Evolutionary conservation across 345 rosid species (phyloP), one percentile per base, ranked within the genome.

Genomic region (Theobroma cacao): DNA sequence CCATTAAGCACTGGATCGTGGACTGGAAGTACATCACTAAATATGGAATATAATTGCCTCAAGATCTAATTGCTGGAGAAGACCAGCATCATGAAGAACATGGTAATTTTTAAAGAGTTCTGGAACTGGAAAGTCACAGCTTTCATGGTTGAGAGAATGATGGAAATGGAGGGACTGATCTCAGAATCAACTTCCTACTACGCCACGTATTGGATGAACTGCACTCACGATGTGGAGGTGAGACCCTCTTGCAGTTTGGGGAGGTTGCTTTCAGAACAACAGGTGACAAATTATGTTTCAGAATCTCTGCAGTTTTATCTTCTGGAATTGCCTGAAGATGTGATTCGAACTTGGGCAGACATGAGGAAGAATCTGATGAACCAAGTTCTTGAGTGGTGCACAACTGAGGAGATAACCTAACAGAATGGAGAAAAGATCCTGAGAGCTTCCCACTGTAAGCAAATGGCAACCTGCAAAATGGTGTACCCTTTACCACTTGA

Each of bases 121-220:
- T 6, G 7, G n/a, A n/a, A n/a, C 76, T 36, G 7, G 36, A 26
- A 24, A 56, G 20, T 81, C 80, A 67, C 24, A 33, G 68, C 62
- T 82, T 63, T 61, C 59, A 41, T 45, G 77, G 80, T 59, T 79
- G 74, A 50, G 65, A 76, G 75, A 78, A 78, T 3, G 86, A 80
- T 31, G 87, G 85, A 66, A 85, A 81, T 13, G 84, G 78, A 24
- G 78, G 87, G 53, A 84, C 67, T 36, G 82, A 83, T 83, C 83
- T 85, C 74, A 88, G 75, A 67, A 79, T 85, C 85, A 85, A 63
- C 86, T 84, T 86, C 66, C 87, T 78, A 61, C 80, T 72, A n/a
- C 68, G 50, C 78, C 79, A 79, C 4, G 65, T 13, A 24, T 55
- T n/a, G 5, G 82, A 83, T 74, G 87, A 60, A 33, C 80, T 67